phyloP scores from a whole-genome alignment of 495 filamentous ascomycete genomes.

The Chlorociboria aeruginascens region DNA sequence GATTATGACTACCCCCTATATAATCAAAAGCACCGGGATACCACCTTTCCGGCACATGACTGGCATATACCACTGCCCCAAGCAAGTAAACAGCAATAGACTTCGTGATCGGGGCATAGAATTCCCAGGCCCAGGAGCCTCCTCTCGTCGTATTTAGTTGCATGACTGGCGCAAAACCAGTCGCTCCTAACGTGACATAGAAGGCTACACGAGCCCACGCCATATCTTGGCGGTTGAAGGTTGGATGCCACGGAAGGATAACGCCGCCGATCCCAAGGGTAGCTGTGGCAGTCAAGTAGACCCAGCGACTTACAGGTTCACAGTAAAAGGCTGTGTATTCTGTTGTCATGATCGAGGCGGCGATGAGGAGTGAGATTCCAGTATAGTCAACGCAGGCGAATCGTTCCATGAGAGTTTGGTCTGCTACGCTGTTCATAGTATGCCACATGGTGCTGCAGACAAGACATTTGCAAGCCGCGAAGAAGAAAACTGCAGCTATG shows the following conservation, averaged over 20 bases:
- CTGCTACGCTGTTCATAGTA: constrained; percentile 91
- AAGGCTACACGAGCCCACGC: constrained; percentile 86
- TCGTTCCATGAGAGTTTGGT: constrained; percentile 79
- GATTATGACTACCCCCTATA: constrained; percentile 86
- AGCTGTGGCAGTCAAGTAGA: constrained; percentile 75
- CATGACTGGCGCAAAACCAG: constrained; percentile 77
- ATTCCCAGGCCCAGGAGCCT: constrained; percentile 59
- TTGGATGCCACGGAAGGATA: constrained; percentile 92
- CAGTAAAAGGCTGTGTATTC: constrained; percentile 99
- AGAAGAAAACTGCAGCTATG: constrained; percentile 91
- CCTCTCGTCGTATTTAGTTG: constrained; percentile 73
- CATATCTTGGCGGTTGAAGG: constrained; percentile 88
- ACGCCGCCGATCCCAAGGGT: constrained; percentile 75
- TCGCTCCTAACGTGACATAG: constrained; percentile 79
- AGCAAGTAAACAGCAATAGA: constrained; percentile 73
- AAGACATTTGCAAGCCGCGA: constrained; percentile 91
- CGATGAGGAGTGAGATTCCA: constrained; percentile 91
- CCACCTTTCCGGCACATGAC: constrained; percentile 88
- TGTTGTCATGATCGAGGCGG: constrained; percentile 93
- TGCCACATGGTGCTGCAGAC: constrained; percentile 96
- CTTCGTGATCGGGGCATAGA: constrained; percentile 84
- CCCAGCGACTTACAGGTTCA: constrained; percentile 76
- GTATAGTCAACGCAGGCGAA: constrained; percentile 99
- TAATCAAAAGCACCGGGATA: constrained; percentile 89
- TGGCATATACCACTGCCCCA: constrained; percentile 84